Base-by-base conservation (phyloP, 202 grass and related monocot genomes). In the Brachypodium distachyon region DNA sequence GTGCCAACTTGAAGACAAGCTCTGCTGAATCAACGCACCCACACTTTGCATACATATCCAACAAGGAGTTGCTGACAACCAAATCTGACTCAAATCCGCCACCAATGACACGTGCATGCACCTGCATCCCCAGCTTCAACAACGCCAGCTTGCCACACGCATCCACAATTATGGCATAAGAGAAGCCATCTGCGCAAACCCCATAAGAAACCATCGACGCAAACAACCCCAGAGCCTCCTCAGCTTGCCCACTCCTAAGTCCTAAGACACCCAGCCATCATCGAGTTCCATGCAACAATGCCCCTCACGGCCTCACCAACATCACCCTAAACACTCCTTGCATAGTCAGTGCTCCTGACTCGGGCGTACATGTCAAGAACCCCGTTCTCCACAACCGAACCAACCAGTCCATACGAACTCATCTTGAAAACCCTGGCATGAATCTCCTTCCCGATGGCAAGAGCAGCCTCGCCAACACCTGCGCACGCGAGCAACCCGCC, bases 31-130 rank as follows among this genome's bases (percentile, higher is more conserved):
- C 49, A 4, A 88, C 59, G 54, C 85, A 85, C 0, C 89, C 89
- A 22, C 85, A 92, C 63, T 92, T 92, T 17, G 85, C 78, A 63
- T 92, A 92, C 85, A 92, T 88, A 25, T 92, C 64, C 27, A 92
- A 41, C 18, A 92, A 77, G 26, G 82, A 78, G 28, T 88, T 88
- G 43, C 69, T 85, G 26, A 92, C 66, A 48, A 88, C 34, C 1
- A 80, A 39, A 73, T 92, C 82, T 2, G 32, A 70, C n/a, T 83
- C 85, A 22, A 83, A 85, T 36, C 85, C 85, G 0, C 57, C 60
- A 42, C 60, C 76, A 48, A 88, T 6, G 28, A 92, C 21, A 12
- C 4, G 53, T 3, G 82, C 57, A 67, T 92, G 89, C 13, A 67
- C 56, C 58, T 92, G 89, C 36, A n/a, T 83, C 8, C 82, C 85